Percentiles rank a stretch among this genome's conserved stretches.
Evolutionary conservation across 2,329 filamentous ascomycete species (phyloP).

Genomic region (Phoma sp.): DNA sequence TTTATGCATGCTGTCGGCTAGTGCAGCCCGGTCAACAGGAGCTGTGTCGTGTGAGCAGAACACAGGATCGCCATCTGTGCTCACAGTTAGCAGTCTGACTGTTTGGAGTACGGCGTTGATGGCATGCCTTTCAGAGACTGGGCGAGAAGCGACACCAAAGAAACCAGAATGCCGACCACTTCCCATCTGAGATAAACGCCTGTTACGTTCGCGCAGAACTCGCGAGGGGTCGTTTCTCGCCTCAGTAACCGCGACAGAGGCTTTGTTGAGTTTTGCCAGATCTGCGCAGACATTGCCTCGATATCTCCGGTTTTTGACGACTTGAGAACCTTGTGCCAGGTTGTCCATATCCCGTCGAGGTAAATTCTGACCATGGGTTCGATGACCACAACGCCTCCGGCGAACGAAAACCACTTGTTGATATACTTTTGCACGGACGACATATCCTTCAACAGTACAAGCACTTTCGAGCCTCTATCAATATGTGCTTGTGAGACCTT

Average conservation of each 20-base stretch:
- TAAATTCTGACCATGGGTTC: conserved; percentile 46
- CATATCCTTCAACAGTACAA: conserved; percentile 38
- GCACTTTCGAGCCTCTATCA: conserved; percentile 36
- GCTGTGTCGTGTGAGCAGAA: conserved; percentile 40
- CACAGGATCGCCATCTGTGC: conserved; percentile 42
- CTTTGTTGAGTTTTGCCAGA: conserved; percentile 53
- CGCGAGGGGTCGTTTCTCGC: conserved; percentile 47
- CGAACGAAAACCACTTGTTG: conserved; percentile 43
- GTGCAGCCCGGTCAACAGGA: conserved; percentile 33
- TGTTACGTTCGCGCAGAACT: conserved; percentile 50
- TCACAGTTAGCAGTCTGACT: background rate
- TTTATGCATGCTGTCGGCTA: conserved; percentile 35
- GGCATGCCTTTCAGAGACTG: conserved; percentile 35
- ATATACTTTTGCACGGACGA: conserved; percentile 39
- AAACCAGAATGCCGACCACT: conserved; percentile 51
- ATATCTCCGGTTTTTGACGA: conserved; percentile 40
- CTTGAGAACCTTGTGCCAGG: conserved; percentile 36
- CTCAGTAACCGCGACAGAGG: conserved; percentile 43
- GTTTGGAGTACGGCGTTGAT: background rate
- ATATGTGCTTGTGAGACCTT: conserved; percentile 32
- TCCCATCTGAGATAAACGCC: conserved; percentile 55
- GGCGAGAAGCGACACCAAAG: conserved; percentile 48
- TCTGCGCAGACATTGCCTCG: conserved; percentile 48
- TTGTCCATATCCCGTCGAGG: conserved; percentile 32
- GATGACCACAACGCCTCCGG: conserved; percentile 43